Conservation (phyloP, 1,139 yeast genomes). For the Scheffersomyces cryptocercus region DNA sequence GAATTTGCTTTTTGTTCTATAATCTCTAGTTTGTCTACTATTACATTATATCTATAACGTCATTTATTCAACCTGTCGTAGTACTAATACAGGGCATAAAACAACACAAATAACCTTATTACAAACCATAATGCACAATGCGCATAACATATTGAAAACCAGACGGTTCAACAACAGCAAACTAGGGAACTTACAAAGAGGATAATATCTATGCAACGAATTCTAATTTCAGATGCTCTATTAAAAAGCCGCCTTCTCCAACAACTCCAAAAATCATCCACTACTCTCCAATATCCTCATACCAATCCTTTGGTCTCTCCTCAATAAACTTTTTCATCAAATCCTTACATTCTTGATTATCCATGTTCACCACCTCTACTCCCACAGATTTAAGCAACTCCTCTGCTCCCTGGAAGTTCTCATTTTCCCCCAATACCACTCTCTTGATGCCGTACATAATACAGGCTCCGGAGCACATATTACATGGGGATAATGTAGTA, state of each 20-base stretch:
- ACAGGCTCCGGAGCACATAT: constrained; percentile 95
- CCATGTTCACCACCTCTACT: constrained; percentile 69
- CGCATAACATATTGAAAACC: no score
- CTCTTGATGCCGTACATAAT: constrained; percentile 82
- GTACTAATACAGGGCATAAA: no score
- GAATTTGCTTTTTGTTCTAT: no score
- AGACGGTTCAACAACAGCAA: no score
- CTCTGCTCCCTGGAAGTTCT: constrained; percentile 76
- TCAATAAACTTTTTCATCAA: constrained; percentile 76
- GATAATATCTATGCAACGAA: no score
- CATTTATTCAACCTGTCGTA: no score
- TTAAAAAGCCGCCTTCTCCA: background rate
- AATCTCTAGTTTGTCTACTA: no score
- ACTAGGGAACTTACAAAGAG: no score
- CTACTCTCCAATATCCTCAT: constrained; percentile 81
- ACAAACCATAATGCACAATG: no score
- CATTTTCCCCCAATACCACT: constrained; percentile 86
- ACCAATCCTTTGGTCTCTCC: constrained; percentile 82
- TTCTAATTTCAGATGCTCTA: no score
- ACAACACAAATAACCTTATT: no score
- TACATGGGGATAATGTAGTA: constrained; percentile 89
- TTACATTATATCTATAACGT: no score
- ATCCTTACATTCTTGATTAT: constrained; percentile 66
- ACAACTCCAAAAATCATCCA: background rate
- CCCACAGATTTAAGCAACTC: constrained; percentile 66